Conservation (phyloP, 441 rosid species). For the Aleurites moluccanus region DNA sequence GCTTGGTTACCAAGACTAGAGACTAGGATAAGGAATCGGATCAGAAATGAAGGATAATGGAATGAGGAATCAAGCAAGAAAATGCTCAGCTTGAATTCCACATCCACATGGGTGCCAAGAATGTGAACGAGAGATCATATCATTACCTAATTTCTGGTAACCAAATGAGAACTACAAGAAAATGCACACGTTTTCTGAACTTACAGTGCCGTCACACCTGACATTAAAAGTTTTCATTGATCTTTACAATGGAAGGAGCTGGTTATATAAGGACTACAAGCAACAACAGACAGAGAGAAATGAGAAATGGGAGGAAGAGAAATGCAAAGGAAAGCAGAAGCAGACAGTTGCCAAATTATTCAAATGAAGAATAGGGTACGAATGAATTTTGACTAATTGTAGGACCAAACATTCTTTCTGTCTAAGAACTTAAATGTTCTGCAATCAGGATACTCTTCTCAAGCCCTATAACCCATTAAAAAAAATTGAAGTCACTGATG, state of each 20-base stretch:
- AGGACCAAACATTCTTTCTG: not conserved
- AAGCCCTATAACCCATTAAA: not conserved
- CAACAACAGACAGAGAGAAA: constrained; percentile 10
- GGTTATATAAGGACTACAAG: not conserved
- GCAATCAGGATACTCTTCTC: not conserved
- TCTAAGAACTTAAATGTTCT: not conserved
- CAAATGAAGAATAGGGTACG: not conserved
- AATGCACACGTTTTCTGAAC: constrained; percentile 26
- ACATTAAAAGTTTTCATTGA: constrained; percentile 84
- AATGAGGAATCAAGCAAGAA: constrained; percentile 1
- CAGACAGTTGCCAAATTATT: not conserved
- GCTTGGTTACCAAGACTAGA: not conserved
- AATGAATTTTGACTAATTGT: not conserved
- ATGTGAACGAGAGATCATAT: not conserved
- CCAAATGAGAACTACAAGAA: not conserved
- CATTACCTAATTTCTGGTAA: not conserved
- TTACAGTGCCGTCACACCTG: constrained; percentile 98
- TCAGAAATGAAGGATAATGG: not conserved
- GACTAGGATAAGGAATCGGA: not conserved
- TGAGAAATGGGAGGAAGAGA: not conserved
- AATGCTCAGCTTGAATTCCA: not conserved
- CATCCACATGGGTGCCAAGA: not conserved
- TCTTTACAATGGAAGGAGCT: constrained; percentile 28
- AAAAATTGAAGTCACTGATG: not conserved
- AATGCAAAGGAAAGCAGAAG: not conserved